phyloP scores from a whole-genome alignment of 192 early-diverging fungal genomes.

The Podila verticillata region DNA sequence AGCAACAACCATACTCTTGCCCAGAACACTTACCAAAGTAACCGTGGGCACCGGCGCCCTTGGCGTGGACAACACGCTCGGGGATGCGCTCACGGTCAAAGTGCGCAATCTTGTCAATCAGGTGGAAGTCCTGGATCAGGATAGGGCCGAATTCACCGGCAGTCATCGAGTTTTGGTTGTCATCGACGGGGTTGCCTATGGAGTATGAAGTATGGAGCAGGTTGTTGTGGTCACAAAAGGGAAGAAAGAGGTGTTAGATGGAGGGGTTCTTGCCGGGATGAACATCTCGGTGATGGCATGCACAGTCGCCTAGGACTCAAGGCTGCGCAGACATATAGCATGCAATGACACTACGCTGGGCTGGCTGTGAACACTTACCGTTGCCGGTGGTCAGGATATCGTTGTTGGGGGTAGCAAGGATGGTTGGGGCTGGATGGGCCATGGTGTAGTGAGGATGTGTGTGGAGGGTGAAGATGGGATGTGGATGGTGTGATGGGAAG shows the following conservation, averaged over 20 bases:
- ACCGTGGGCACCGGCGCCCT: conserved; percentile 86
- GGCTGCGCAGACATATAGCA: neutral
- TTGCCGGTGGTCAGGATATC: conserved; percentile 51
- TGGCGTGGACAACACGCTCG: conserved; percentile 89
- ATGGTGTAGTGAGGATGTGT: conserved; percentile 45
- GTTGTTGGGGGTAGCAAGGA: conserved; percentile 37
- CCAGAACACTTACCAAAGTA: conserved; percentile 64
- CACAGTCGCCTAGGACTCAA: too few relatives aligned
- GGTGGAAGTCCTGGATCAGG: conserved; percentile 73
- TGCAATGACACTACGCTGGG: neutral
- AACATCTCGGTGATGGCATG: too few relatives aligned
- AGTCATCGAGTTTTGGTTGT: conserved; percentile 73
- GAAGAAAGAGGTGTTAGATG: neutral
- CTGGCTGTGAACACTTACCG: conserved; percentile 23
- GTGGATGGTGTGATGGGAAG: neutral
- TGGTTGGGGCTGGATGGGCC: conserved; percentile 28
- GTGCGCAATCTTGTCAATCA: conserved; percentile 79
- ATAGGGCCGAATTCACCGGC: conserved; percentile 67
- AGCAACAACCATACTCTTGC: neutral
- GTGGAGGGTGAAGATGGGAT: conserved; percentile 21
- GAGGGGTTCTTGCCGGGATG: too few relatives aligned
- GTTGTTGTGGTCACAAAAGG: neutral
- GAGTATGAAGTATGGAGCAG: conserved; percentile 20
- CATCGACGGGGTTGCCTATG: conserved; percentile 70
- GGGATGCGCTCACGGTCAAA: conserved; percentile 90